Evolutionary conservation across 495 filamentous ascomycete species (phyloP), one percentile per base, ranked within the genome.

Genomic region (Neurospora sp.): DNA sequence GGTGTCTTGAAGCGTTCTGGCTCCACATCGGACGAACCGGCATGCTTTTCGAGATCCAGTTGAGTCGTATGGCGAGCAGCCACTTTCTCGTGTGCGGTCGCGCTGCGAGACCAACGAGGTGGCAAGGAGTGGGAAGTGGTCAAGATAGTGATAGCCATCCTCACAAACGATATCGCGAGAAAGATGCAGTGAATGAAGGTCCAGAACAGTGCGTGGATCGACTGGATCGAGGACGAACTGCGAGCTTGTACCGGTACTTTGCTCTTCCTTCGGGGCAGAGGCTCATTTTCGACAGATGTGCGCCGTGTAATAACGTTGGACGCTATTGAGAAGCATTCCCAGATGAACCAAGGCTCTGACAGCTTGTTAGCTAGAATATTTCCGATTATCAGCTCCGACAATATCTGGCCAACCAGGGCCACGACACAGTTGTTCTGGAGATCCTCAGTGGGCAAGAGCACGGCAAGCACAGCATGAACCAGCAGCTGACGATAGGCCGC

Each of bases 381-480:
- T 22, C 92, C 92, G 48, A 99, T 82, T 22, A 98, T 91, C 80
- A 94, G 88, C 75, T 96, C 92, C 8, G 92, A 92, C 68, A 98
- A 83, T 37, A 98, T 88, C 80, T 98, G 94, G 48, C 89, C 88
- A 71, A 98, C 90, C 68, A 99, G 84, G 9, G 91, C 85, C 20
- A 92, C 89, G 76, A 98, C 83, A 78, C 93, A 97, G 68, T 85
- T 88, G 81, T 96, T 98, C 77, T 94, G 89, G 11, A 98, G 86
- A 76, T 98, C 94, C 78, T 98, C 94, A 20, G 93, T 96, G 6
- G 96, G 96, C 40, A 99, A 86, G 35, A 98, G 84, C 59, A 97
- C 83, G 5, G 93, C 91, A 61, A 99, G 83, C 61, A 91, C 86
- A 5, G 89, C 91, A 74, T 93, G 89, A 18, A 92, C 93, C 14